These are phyloP conservation scores for Suhomyces prunicola DNA, from an alignment of 805 yeast species.

Conservation along the genomic window DNA sequence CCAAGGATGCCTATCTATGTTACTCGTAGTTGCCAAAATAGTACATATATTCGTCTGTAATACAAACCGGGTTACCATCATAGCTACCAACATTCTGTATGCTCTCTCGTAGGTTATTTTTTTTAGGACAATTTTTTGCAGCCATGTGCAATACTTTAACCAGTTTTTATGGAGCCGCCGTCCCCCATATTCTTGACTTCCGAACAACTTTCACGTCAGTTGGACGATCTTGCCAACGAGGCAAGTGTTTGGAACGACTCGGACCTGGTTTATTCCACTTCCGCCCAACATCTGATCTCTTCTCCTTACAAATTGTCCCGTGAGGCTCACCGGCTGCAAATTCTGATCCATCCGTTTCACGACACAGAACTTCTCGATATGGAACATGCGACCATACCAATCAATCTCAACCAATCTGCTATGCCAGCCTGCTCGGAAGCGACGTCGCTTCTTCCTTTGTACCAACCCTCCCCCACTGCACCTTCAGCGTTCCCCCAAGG, in stretches of 20 bases:
- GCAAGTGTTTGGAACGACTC: constrained; percentile 17
- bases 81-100: background rate
- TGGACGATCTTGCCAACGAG: constrained; percentile 23
- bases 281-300: background rate
- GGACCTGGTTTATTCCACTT: background rate
- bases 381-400: background rate
- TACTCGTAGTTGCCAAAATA: too few relatives aligned
- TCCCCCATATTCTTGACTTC: background rate
- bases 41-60: too few relatives aligned
- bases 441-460: background rate
- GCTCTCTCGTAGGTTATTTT: background rate
- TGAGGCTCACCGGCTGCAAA: background rate
- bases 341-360: background rate
- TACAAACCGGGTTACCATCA: background rate
- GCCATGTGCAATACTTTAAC: background rate
- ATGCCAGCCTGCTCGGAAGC: background rate
- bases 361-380: background rate
- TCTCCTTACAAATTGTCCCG: background rate
- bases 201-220: constrained; percentile 6
- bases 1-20: too few relatives aligned
- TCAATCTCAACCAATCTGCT: background rate
- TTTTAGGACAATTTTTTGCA: background rate
- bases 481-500: background rate
- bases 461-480: background rate
- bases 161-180: background rate